Conservation (phyloP, 805 yeast species). For the Candida endomychidarum region DNA sequence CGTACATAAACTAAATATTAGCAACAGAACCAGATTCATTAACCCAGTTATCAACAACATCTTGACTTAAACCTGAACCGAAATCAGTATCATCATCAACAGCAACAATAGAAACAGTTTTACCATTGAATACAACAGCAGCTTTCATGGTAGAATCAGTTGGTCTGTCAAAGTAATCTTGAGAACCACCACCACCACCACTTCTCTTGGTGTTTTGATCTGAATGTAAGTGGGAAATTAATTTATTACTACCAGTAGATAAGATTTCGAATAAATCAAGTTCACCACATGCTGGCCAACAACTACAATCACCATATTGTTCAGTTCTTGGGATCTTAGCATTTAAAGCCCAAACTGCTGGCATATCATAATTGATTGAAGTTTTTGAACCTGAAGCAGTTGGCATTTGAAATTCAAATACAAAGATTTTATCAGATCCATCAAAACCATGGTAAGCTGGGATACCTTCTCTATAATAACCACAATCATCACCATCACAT, state of each 20-base stretch:
- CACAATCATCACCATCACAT: slow-evolving; percentile 64
- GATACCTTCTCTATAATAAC: slow-evolving; percentile 78
- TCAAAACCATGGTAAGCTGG: slow-evolving; percentile 96
- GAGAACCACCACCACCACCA: slow-evolving; percentile 81
- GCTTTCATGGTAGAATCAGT: slow-evolving; percentile 75
- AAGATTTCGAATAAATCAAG: slow-evolving; percentile 91
- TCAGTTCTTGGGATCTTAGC: slow-evolving; percentile 95
- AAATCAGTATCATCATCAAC: slow-evolving; percentile 50
- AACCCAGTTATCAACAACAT: slow-evolving; percentile 63
- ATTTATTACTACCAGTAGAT: slow-evolving; percentile 67
- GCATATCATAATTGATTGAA: slow-evolving; percentile 83
- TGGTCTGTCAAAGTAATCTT: slow-evolving; percentile 89
- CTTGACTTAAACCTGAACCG: slow-evolving; percentile 36
- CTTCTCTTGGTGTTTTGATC: slow-evolving; percentile 47
- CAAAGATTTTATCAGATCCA: slow-evolving; percentile 81
- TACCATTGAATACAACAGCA: slow-evolving; percentile 74
- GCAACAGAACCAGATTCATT: slow-evolving; percentile 46
- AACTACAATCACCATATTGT: slow-evolving; percentile 94
- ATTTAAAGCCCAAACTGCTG: slow-evolving; percentile 94
- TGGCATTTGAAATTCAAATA: slow-evolving; percentile 95
- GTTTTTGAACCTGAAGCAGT: slow-evolving; percentile 45
- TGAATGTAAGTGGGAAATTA: slow-evolving; percentile 80
- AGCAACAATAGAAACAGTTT: slow-evolving; percentile 59
- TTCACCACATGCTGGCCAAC: slow-evolving; percentile 98
- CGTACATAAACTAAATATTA: slow-evolving; percentile 8